These are phyloP conservation scores for Ilyonectria mors-panacis DNA, from an alignment of 2,329 filamentous ascomycete species.

Conservation along the genomic window DNA sequence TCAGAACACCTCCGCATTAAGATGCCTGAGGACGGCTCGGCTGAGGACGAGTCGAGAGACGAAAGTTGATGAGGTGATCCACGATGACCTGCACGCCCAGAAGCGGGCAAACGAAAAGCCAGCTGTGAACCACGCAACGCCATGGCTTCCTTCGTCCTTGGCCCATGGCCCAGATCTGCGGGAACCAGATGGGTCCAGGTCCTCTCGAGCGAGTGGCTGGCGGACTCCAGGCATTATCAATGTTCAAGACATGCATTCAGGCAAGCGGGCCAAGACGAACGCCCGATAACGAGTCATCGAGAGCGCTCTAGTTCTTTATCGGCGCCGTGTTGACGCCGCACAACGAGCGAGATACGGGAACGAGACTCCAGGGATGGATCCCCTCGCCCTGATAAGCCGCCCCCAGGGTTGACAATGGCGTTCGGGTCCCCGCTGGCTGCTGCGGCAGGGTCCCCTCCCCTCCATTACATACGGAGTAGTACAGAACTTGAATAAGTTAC, in stretches of 20 bases:
- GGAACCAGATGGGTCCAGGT: background rate
- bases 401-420: conserved; percentile 23
- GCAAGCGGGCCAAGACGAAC: conserved; percentile 6
- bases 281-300: background rate
- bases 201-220: background rate
- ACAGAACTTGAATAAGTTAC: too few relatives aligned
- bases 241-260: conserved; percentile 18
- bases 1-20: background rate
- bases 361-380: conserved; percentile 13
- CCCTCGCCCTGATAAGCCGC: conserved; percentile 35
- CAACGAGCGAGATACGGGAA: background rate
- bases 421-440: conserved; percentile 36
- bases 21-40: too few relatives aligned
- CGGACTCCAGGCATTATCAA: conserved; percentile 17
- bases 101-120: conserved; percentile 1
- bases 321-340: background rate
- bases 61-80: conserved; percentile 10
- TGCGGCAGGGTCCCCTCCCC: conserved; percentile 39
- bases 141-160: background rate
- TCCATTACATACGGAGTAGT: conserved; percentile 14
- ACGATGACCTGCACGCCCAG: background rate
- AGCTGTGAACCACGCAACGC: background rate
- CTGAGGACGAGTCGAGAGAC: background rate
- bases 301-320: background rate
- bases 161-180: background rate